Conservation (phyloP, 139 green algal species). For the Astrephomene gubernaculifera region DNA sequence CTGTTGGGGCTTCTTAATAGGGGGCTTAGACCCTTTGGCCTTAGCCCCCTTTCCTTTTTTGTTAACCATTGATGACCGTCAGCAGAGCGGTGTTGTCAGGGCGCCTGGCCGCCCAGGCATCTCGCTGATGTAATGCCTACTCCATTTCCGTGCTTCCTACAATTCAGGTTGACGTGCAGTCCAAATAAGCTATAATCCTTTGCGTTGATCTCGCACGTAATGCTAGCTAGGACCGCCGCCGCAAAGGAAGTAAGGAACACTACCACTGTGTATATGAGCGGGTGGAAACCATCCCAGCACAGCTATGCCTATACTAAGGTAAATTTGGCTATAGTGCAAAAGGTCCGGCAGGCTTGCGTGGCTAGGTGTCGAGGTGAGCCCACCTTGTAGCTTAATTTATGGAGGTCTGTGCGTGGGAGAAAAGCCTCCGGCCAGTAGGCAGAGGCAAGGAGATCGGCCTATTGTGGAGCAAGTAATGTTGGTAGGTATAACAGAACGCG, state of each 20-base stretch:
- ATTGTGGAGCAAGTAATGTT: not conserved
- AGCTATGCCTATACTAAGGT: too few species aligned
- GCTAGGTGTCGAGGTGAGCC: not conserved
- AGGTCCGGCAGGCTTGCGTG: too few species aligned
- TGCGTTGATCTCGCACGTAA: too few species aligned
- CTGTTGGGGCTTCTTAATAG: conserved; percentile 46
- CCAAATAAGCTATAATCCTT: too few species aligned
- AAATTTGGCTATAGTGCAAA: too few species aligned
- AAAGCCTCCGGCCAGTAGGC: conserved; percentile 10
- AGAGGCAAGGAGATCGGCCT: not conserved
- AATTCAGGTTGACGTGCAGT: too few species aligned
- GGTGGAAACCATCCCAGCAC: too few species aligned
- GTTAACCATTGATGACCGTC: conserved; percentile 43
- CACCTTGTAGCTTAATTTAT: not conserved
- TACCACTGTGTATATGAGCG: too few species aligned
- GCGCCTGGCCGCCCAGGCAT: conserved; percentile 28
- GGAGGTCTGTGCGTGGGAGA: not conserved
- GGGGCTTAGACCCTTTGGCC: conserved; percentile 38
- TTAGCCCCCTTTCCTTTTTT: conserved; percentile 48
- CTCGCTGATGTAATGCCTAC: conserved; percentile 12
- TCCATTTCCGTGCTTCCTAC: conserved; percentile 7
- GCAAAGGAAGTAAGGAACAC: too few species aligned
- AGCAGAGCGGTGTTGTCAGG: conserved; percentile 1
- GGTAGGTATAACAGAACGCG: not conserved
- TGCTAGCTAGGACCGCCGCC: too few species aligned